Evolutionary conservation across 2,329 filamentous ascomycete genomes (phyloP).

Genomic region (Fusarium sp.): DNA sequence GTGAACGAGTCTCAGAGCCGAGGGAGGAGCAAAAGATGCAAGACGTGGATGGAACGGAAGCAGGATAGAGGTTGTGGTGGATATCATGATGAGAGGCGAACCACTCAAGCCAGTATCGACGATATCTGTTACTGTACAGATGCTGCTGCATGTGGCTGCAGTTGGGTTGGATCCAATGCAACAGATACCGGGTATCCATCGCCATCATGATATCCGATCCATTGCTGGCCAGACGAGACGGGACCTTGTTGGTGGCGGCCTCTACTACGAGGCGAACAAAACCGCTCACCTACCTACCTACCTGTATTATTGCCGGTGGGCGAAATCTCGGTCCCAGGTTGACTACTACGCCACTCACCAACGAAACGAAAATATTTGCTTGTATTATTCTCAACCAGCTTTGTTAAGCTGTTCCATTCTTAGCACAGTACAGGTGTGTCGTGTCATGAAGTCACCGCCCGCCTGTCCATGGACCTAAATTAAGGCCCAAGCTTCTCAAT

Average conservation of each 20-base stretch:
- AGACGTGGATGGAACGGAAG: not conserved
- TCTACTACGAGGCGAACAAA: not conserved
- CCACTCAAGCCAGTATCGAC: not conserved
- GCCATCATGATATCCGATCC: conserved; percentile 27
- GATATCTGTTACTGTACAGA: not conserved
- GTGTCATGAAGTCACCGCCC: not conserved
- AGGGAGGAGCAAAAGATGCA: not conserved
- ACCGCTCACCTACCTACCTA: not conserved
- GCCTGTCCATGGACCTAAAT: not conserved
- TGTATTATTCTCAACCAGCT: not conserved
- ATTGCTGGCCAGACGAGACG: not conserved
- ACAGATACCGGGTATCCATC: not conserved
- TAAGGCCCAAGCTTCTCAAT: conserved; percentile 14
- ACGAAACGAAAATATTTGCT: not conserved
- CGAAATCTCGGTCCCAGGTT: not conserved
- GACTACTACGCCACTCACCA: not conserved
- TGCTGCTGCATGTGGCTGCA: not conserved
- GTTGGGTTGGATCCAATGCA: not conserved
- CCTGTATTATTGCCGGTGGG: not conserved
- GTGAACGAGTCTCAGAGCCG: not conserved
- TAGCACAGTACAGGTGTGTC: not conserved
- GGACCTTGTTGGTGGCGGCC: not conserved
- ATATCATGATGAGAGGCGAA: not conserved
- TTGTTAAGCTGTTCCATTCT: not conserved
- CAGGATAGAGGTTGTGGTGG: not conserved